Evolutionary conservation across 768 basidiomycete species (phyloP).

Genomic region (Amanita polypyramis): DNA sequence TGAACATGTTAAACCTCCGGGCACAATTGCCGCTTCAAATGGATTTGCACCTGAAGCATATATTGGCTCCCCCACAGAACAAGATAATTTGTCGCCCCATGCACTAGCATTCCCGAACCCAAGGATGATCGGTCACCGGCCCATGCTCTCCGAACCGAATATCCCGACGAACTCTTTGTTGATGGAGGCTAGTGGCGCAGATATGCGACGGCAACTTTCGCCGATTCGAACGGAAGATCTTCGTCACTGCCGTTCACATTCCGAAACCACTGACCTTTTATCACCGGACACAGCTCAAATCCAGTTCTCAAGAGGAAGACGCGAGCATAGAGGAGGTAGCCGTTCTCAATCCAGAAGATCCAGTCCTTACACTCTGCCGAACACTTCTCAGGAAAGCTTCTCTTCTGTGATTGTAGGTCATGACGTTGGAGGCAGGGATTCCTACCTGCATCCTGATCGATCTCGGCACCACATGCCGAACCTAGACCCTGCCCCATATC

Average conservation of each 20-base stretch:
- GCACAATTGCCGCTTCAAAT: not conserved
- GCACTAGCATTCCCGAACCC: not conserved
- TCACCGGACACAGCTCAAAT: constrained; percentile 2
- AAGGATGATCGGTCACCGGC: not conserved
- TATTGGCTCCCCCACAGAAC: not conserved
- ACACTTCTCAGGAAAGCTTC: constrained; percentile 1
- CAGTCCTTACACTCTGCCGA: not conserved
- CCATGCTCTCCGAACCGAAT: constrained; percentile 3
- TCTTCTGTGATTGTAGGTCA: not conserved
- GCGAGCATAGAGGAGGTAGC: not conserved
- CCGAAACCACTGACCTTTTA: constrained; percentile 1
- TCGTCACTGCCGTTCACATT: not conserved
- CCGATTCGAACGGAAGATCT: not conserved
- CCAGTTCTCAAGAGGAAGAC: not conserved
- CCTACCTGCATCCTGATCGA: not conserved
- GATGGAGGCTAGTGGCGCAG: not conserved
- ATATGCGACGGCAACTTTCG: not conserved
- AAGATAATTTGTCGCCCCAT: not conserved
- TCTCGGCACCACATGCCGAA: not conserved
- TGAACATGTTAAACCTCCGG: not conserved
- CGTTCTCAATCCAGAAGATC: constrained; percentile 5
- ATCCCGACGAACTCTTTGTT: not conserved
- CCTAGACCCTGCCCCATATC: not conserved
- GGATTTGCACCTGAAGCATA: not conserved
- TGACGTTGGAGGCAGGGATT: not conserved